Base-by-base conservation (phyloP, 495 filamentous ascomycete species). In the Pyronema domesticum region DNA sequence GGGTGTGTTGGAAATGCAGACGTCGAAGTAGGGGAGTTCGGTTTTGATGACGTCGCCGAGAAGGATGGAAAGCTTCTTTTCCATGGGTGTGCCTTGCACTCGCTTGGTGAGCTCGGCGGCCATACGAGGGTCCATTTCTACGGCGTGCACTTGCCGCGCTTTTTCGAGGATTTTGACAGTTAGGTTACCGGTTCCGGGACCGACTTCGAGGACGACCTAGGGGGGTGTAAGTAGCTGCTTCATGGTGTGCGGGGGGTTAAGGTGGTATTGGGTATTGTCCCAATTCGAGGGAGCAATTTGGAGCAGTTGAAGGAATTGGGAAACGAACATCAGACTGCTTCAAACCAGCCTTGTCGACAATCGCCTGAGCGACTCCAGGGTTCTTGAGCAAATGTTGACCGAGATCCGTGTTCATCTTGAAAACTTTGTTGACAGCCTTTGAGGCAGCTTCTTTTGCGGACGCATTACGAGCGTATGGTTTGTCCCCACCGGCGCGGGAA, bases 351-450 rank as follows among this genome's bases (percentile, higher is more conserved):
- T 96, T 96, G 49, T 84, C 76, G 46, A 85, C 80, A 64, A 94
- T 95, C 19, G 82, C 82, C 66, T 88, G 80, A 14, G 87, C 85
- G 55, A 96, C 85, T 55, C 86, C 87, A 14, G 89, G 89, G 69
- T 96, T 95, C 71, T 94, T 94, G 61, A 96, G 75, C 53, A 96
- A 86, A 68, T 96, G 89, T 71, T 96, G 89, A 57, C 89, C 84
- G 50, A 86, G 73, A 62, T 84, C 77, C 53, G 78, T 86, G 69
- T 87, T 86, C 79, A 85, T 83, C 59, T 76, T 75, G 76, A 95
- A 95, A 69, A 94, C 83, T 62, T 83, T 86, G 70, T 91, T 83
- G 57, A 75, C 79, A 37, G 73, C 68, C 33, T 74, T 70, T 19
- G 70, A 68, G 67, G 53, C 70, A 62, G 58, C 58, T 39, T 58